Evolutionary conservation across 768 basidiomycete species (phyloP).

Genomic region (Pleurotus cornucopiae): DNA sequence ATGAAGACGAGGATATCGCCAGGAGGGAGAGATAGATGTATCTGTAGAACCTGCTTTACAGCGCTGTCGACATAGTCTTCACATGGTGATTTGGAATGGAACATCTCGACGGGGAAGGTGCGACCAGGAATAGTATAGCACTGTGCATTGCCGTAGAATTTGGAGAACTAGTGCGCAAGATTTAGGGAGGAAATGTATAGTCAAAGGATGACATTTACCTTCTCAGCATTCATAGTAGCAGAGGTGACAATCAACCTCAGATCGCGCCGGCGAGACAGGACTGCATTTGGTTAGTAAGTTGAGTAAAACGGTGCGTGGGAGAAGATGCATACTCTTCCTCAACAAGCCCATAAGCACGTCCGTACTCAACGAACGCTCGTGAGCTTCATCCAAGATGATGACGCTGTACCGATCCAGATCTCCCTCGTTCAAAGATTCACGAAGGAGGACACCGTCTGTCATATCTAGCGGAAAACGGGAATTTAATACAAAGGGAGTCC

Average conservation of each 20-base stretch:
- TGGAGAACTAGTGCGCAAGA: slow-evolving; percentile 67
- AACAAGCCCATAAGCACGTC: slow-evolving; percentile 97
- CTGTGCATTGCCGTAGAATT: slow-evolving; percentile 93
- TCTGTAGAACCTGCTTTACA: slow-evolving; percentile 96
- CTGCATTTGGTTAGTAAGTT: slow-evolving; percentile 24
- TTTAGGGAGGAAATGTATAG: background rate
- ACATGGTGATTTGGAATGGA: slow-evolving; percentile 95
- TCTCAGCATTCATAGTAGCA: slow-evolving; percentile 99
- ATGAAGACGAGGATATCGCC: slow-evolving; percentile 98
- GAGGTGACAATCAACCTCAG: slow-evolving; percentile 97
- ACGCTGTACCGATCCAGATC: slow-evolving; percentile 95
- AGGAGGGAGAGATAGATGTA: slow-evolving; percentile 87
- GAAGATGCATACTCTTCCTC: slow-evolving; percentile 67
- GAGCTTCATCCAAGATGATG: slow-evolving; percentile 98
- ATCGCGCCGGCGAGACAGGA: slow-evolving; percentile 86
- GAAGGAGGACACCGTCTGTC: slow-evolving; percentile 98
- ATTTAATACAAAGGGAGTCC: background rate
- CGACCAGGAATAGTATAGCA: slow-evolving; percentile 88
- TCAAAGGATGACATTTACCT: slow-evolving; percentile 44
- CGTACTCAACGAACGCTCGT: slow-evolving; percentile 95
- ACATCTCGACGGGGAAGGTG: slow-evolving; percentile 97
- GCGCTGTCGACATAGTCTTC: slow-evolving; percentile 99
- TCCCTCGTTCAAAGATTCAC: slow-evolving; percentile 98
- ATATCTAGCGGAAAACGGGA: slow-evolving; percentile 56
- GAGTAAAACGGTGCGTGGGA: no score